phyloP scores from a whole-genome alignment of 225 moss, liverwort and hornwort species.

The Thuidium tamariscinum region DNA sequence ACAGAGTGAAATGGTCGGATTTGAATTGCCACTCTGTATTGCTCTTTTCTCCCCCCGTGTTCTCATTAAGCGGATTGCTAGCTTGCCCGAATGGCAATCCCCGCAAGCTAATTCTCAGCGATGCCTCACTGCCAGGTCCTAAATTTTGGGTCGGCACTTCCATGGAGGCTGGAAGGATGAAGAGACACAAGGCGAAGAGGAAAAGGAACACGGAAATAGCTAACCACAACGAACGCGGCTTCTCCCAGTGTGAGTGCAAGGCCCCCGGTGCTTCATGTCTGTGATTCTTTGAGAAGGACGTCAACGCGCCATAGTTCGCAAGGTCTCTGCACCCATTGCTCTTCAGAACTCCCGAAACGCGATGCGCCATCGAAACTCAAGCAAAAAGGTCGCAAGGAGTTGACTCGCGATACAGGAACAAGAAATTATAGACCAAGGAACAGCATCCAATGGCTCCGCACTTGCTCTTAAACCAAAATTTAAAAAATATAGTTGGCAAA shows the following conservation, averaged over 20 bases:
- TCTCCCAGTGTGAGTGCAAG: constrained; percentile 14
- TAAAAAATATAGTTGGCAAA: not conserved
- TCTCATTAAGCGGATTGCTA: constrained; percentile 4
- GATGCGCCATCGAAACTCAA: constrained; percentile 29
- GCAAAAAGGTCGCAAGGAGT: not conserved
- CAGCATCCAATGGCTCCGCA: not conserved
- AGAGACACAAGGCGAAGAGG: constrained; percentile 19
- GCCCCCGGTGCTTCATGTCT: constrained; percentile 18
- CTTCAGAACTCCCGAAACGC: constrained; percentile 30
- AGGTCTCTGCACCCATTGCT: constrained; percentile 2
- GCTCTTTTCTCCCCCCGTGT: not conserved
- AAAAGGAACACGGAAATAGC: constrained; percentile 17
- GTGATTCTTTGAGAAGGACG: constrained; percentile 35
- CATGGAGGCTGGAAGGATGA: constrained; percentile 22
- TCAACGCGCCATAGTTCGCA: not conserved
- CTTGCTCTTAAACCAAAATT: not conserved
- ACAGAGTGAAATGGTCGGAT: constrained; percentile 34
- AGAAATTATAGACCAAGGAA: not conserved
- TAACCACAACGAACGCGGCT: constrained; percentile 14
- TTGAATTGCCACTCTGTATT: constrained; percentile 16
- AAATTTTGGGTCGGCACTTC: constrained; percentile 10
- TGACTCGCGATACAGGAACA: not conserved
- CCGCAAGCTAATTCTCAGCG: not conserved
- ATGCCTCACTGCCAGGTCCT: not conserved
- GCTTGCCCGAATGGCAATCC: not conserved